Percentiles rank a stretch among this genome's conserved stretches.
Evolutionary conservation across 169 alveolate genomes (phyloP).

Genomic region (Perkinsus olseni): DNA sequence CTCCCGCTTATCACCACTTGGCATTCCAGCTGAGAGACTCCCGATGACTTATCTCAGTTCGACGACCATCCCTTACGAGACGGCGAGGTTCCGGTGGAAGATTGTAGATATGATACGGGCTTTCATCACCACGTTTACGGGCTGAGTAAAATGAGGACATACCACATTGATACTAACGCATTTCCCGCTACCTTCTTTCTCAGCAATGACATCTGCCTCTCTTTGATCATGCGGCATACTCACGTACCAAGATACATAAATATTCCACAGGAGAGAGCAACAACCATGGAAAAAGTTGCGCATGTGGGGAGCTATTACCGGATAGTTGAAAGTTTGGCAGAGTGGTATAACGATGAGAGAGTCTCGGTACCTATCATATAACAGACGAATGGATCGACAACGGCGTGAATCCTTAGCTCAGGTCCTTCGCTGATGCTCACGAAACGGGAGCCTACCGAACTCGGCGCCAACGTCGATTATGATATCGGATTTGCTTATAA

Average conservation of each 20-base stretch:
- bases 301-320: not conserved
- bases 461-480: not conserved
- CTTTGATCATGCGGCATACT: not conserved
- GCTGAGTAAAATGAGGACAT: not conserved
- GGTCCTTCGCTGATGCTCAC: no score
- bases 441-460: no score
- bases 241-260: not conserved
- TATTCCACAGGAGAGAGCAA: not conserved
- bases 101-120: not conserved
- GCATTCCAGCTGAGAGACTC: not conserved
- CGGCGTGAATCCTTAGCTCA: no score
- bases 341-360: not conserved
- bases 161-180: not conserved
- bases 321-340: not conserved
- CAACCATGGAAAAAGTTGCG: not conserved
- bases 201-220: not conserved
- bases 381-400: not conserved
- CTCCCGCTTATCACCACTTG: not conserved
- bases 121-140: not conserved
- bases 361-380: not conserved
- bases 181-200: not conserved
- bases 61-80: not conserved
- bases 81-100: not conserved
- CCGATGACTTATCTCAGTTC: not conserved
- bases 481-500: not conserved